A percentile compares a stretch with the other conserved stretches of the same genome.
These are phyloP conservation scores for Trifolium dubium DNA, from an alignment of 306 rosid species.

Conservation along the genomic window DNA sequence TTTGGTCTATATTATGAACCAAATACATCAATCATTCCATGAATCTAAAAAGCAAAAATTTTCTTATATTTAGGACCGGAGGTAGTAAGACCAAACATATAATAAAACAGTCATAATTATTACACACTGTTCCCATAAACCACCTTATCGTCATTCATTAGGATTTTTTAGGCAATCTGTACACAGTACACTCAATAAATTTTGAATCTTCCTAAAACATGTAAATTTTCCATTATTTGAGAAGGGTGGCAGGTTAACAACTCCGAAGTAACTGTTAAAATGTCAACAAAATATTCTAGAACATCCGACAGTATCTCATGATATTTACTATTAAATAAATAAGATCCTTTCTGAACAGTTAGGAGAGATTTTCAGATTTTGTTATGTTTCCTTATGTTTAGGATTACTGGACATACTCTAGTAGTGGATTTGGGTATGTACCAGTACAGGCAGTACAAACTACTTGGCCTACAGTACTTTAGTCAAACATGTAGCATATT, in stretches of 20 bases:
- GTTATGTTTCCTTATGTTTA: neutral
- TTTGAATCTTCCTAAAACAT: neutral
- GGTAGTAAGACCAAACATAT: conserved; percentile 6
- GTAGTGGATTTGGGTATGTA: conserved; percentile 3
- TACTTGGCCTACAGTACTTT: neutral
- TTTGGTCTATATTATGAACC: too few species aligned
- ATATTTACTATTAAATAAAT: neutral
- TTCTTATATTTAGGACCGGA: too few species aligned
- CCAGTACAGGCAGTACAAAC: neutral
- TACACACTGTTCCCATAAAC: neutral
- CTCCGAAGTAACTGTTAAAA: conserved; percentile 3
- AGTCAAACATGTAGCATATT: neutral
- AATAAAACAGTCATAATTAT: neutral
- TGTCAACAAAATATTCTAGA: neutral
- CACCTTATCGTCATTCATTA: neutral
- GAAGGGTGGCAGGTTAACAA: neutral
- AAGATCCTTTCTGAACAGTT: neutral
- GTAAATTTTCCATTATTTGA: conserved; percentile 7
- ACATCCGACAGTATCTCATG: neutral
- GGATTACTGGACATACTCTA: conserved; percentile 7
- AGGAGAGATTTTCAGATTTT: neutral
- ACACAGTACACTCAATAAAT: neutral
- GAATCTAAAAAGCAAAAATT: too few species aligned
- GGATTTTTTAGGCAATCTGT: neutral
- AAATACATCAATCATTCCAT: too few species aligned